phyloP scores from a whole-genome alignment of 208 protist genomes.

The Trypanosoma cruzi region DNA sequence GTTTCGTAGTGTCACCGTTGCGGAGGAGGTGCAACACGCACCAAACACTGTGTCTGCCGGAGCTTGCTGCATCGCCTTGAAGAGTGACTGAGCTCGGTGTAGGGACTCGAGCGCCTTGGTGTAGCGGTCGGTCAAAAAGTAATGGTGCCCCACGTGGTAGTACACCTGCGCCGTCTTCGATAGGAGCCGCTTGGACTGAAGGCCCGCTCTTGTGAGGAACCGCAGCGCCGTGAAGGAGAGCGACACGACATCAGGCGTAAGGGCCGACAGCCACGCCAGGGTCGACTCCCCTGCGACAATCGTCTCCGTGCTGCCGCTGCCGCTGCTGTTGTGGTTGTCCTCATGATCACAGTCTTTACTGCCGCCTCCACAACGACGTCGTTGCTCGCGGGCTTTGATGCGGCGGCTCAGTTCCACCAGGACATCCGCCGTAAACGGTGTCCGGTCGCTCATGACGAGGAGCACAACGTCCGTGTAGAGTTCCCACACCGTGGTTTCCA shows the following conservation, averaged over 20 bases:
- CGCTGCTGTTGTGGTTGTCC: neutral
- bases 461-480: constrained; percentile 79
- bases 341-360: too few relatives aligned
- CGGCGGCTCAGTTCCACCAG: constrained; percentile 51
- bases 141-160: constrained; percentile 63
- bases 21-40: constrained; percentile 40
- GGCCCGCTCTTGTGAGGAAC: constrained; percentile 57
- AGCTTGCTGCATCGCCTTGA: constrained; percentile 46
- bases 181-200: constrained; percentile 44
- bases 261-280: constrained; percentile 53
- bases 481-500: constrained; percentile 58
- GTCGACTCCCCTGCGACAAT: constrained; percentile 27
- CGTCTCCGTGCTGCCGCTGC: neutral
- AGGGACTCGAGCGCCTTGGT: constrained; percentile 84
- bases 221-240: constrained; percentile 80
- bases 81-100: constrained; percentile 58
- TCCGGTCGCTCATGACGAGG: constrained; percentile 62
- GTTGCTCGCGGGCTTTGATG: constrained; percentile 37
- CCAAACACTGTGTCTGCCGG: constrained; percentile 43
- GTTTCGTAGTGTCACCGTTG: constrained; percentile 38
- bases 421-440: constrained; percentile 55
- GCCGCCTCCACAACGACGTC: constrained; percentile 5
- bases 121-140: constrained; percentile 67
- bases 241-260: constrained; percentile 54
- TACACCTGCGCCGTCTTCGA: constrained; percentile 72